Evolutionary conservation across 441 rosid genomes (phyloP).

Genomic region (Manihot esculenta): DNA sequence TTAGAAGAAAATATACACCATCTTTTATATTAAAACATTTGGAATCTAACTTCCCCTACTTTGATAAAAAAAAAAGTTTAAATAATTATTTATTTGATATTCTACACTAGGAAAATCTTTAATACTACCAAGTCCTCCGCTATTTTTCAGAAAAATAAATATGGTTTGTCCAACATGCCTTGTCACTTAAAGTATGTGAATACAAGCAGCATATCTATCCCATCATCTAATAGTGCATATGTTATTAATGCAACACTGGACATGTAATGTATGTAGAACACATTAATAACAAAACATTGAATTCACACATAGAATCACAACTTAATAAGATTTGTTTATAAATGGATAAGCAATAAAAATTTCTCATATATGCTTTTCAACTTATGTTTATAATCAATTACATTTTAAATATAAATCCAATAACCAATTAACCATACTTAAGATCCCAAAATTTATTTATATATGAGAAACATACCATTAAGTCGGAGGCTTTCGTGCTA

Average conservation of each 20-base stretch:
- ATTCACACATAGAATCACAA: neutral
- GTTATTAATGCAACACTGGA: neutral
- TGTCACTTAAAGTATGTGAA: neutral
- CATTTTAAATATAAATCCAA: neutral
- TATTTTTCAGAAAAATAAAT: neutral
- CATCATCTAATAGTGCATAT: neutral
- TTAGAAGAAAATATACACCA: neutral
- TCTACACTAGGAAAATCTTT: neutral
- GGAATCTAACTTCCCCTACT: neutral
- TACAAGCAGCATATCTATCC: neutral
- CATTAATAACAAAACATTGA: neutral
- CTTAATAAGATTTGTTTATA: neutral
- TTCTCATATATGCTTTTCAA: neutral
- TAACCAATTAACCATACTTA: too few relatives aligned
- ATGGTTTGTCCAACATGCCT: neutral
- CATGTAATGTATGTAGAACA: neutral
- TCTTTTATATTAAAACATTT: neutral
- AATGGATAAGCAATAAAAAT: neutral
- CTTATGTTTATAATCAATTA: neutral
- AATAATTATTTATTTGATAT: neutral
- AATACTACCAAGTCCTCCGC: neutral
- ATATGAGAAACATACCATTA: conserved; percentile 39
- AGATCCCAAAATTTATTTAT: neutral
- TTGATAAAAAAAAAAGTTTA: neutral
- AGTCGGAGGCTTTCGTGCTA: conserved; percentile 14